These are phyloP conservation scores for Hypoxylon cercidicola DNA, from an alignment of 495 filamentous ascomycete species.

Conservation along the genomic window DNA sequence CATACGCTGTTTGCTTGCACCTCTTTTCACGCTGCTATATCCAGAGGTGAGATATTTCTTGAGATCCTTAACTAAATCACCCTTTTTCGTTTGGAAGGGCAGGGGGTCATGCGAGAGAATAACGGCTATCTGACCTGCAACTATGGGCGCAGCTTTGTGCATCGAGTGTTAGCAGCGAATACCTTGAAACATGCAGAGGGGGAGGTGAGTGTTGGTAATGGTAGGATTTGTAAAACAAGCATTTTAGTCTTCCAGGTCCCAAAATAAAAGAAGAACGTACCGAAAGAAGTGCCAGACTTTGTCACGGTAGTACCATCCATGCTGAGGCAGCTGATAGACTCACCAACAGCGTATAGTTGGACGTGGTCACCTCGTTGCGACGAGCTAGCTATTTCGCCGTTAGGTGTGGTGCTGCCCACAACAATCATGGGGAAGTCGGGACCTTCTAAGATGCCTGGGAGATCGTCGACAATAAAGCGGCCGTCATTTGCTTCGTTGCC, in stretches of 20 bases:
- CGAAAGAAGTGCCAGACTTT: not conserved
- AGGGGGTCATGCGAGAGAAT: not conserved
- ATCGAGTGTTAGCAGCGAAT: not conserved
- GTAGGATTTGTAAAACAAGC: not conserved
- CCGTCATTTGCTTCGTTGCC: not conserved
- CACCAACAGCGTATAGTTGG: not conserved
- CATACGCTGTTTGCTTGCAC: not conserved
- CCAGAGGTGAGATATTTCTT: not conserved
- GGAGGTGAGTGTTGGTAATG: not conserved
- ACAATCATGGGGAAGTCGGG: not conserved
- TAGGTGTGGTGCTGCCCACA: not conserved
- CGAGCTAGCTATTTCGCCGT: not conserved
- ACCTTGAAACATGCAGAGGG: not conserved
- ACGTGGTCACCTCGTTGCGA: constrained; percentile 5
- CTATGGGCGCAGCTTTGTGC: not conserved
- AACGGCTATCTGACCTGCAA: constrained; percentile 2
- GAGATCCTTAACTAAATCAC: not conserved
- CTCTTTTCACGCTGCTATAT: not conserved
- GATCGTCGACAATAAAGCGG: not conserved
- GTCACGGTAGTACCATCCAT: not conserved
- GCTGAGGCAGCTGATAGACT: not conserved
- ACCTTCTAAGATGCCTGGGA: not conserved
- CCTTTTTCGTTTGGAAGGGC: not conserved
- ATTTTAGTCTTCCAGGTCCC: not conserved
- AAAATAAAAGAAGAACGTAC: not conserved